Percentiles rank a stretch among this genome's conserved stretches.
These are phyloP conservation scores for Talaromyces liani DNA, from an alignment of 495 filamentous ascomycete genomes.

Conservation along the genomic window DNA sequence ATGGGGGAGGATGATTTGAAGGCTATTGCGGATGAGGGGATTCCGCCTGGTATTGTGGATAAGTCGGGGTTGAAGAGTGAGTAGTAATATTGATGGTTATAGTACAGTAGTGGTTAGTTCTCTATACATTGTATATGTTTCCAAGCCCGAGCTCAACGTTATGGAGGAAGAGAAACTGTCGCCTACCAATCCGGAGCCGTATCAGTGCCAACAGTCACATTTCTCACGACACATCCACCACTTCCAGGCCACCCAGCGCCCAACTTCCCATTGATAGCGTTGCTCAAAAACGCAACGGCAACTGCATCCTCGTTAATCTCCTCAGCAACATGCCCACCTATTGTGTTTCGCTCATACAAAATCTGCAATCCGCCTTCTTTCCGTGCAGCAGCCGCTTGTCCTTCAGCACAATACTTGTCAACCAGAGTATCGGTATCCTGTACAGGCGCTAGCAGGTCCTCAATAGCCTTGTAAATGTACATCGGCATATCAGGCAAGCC, in stretches of 20 bases:
- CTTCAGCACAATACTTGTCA: constrained; percentile 18
- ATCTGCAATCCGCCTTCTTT: not conserved
- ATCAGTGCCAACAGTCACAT: constrained; percentile 5
- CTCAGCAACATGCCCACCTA: constrained; percentile 1
- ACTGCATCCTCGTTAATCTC: not conserved
- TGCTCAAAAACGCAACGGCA: not conserved
- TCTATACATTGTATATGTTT: no score
- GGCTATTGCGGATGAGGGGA: constrained; percentile 22
- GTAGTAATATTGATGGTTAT: not conserved
- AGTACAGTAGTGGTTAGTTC: no score
- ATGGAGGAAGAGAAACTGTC: no score
- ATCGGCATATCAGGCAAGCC: constrained; percentile 36
- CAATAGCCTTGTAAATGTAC: constrained; percentile 40
- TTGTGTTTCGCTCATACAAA: not conserved
- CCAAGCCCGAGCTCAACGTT: no score
- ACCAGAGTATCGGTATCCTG: constrained; percentile 30
- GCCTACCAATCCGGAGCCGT: constrained; percentile 1
- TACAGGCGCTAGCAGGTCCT: constrained; percentile 29
- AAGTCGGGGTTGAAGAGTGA: not conserved
- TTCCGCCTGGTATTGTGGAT: constrained; percentile 6
- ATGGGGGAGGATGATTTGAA: constrained; percentile 38
- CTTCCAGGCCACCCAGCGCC: constrained; percentile 1
- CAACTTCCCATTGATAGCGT: not conserved
- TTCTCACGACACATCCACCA: constrained; percentile 3
- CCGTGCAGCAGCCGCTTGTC: not conserved